These are phyloP conservation scores for Chenopodium berlandieri DNA, from an alignment of 148 eudicot genomes.

Conservation along the genomic window DNA sequence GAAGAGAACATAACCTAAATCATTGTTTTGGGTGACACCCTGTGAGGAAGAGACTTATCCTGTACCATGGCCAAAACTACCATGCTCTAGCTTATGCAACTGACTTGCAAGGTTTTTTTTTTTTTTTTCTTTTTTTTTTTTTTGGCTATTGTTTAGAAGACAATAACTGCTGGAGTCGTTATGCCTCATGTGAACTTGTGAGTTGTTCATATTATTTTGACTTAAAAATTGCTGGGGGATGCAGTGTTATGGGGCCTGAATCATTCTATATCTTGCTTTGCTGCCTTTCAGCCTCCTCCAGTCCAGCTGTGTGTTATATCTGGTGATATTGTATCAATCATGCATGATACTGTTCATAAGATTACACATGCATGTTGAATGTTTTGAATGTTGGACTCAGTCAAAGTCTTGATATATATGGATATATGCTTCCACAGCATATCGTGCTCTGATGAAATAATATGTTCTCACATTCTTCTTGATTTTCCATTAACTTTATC, in stretches of 20 bases:
- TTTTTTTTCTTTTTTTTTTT: too few species aligned
- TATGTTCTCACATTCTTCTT: neutral
- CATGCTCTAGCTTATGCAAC: neutral
- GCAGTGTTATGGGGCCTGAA: neutral
- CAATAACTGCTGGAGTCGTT: neutral
- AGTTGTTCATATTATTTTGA: neutral
- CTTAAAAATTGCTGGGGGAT: neutral
- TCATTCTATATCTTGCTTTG: neutral
- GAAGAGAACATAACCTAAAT: too few species aligned
- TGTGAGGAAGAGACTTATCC: neutral
- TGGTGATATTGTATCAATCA: neutral
- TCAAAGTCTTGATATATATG: neutral
- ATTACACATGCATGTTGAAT: neutral
- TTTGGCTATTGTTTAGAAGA: too few species aligned
- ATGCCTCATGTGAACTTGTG: neutral
- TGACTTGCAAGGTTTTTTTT: neutral
- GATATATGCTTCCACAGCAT: neutral
- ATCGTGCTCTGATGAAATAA: neutral
- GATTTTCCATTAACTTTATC: conserved; percentile 1
- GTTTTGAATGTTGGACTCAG: neutral
- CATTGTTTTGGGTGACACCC: neutral
- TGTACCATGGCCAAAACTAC: neutral
- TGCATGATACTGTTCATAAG: neutral
- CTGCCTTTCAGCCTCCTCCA: neutral
- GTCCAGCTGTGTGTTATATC: neutral